Evolutionary conservation across 108 stramenopile genomes (phyloP).

Genomic region (Cyclostephanos tholiformis): DNA sequence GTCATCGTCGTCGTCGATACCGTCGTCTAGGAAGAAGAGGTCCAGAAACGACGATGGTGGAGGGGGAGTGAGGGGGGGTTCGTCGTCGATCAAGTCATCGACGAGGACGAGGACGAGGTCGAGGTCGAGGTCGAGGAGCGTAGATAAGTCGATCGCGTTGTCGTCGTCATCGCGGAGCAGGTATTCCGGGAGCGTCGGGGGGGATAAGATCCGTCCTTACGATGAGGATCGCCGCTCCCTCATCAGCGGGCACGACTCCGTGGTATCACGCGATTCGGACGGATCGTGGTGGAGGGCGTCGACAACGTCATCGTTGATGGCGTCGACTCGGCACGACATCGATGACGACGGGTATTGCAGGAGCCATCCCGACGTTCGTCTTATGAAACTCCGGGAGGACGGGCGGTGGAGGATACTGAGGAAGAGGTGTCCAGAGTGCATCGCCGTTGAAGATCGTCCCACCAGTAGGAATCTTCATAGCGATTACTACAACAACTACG

Average conservation of each 20-base stretch:
- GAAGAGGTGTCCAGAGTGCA: slow-evolving; percentile 1
- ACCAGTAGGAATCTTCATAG: neutral
- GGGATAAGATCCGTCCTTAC: too few species aligned
- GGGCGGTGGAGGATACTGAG: neutral
- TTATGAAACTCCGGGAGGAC: slow-evolving; percentile 1
- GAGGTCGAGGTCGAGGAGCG: neutral
- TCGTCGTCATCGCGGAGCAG: too few species aligned
- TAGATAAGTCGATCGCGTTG: too few species aligned
- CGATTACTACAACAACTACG: neutral
- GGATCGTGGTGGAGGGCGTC: slow-evolving; percentile 6
- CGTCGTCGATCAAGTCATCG: neutral
- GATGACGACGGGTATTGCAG: slow-evolving; percentile 12
- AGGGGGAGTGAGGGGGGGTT: neutral
- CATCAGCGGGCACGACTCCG: too few species aligned
- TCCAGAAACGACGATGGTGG: neutral
- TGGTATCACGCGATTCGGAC: neutral
- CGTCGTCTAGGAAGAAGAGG: neutral
- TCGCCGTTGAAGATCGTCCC: neutral
- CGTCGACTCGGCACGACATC: neutral
- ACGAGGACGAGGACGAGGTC: neutral
- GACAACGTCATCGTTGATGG: neutral
- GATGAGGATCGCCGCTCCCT: too few species aligned
- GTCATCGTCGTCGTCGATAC: neutral
- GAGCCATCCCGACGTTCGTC: slow-evolving; percentile 6
- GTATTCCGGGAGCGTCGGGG: too few species aligned